A percentile compares a stretch with the other conserved stretches of the same genome.
Conservation (phyloP, 2,329 filamentous ascomycete species). For the Paraconiothyrium brasiliense region DNA sequence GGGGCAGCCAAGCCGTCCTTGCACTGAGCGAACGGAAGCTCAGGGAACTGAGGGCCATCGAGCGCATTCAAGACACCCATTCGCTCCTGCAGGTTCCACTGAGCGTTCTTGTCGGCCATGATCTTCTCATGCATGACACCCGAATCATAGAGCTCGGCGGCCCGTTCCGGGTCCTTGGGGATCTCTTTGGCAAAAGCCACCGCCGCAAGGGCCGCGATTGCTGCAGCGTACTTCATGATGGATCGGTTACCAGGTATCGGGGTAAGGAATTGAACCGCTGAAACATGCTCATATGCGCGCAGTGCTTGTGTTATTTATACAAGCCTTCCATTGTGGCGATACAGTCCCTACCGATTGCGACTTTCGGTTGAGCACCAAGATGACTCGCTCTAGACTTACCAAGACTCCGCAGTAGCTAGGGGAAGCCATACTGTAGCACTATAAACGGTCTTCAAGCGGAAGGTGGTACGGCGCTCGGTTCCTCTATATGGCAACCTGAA, state of each 20-base stretch:
- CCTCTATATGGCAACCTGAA: slow-evolving; percentile 1
- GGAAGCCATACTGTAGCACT: slow-evolving; percentile 7
- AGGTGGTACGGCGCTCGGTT: slow-evolving; percentile 8
- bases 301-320: slow-evolving; percentile 16
- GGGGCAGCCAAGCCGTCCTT: slow-evolving; percentile 38
- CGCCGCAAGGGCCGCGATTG: slow-evolving; percentile 27
- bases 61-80: slow-evolving; percentile 29
- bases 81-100: slow-evolving; percentile 14
- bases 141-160: slow-evolving; percentile 40
- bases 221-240: slow-evolving; percentile 26
- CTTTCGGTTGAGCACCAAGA: neutral
- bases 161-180: slow-evolving; percentile 27
- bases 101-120: slow-evolving; percentile 39
- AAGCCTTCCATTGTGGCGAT: slow-evolving; percentile 10
- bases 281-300: slow-evolving; percentile 14
- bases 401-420: slow-evolving; percentile 12
- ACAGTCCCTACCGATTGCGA: slow-evolving; percentile 10
- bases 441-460: slow-evolving; percentile 10
- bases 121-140: slow-evolving; percentile 41
- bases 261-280: neutral
- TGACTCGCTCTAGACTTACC: slow-evolving; percentile 17
- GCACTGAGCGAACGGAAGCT: slow-evolving; percentile 37
- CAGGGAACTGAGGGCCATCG: slow-evolving; percentile 26
- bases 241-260: slow-evolving; percentile 8
- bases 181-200: slow-evolving; percentile 29